A percentile compares a stretch with the other conserved stretches of the same genome.
phyloP scores from a whole-genome alignment of 2,329 filamentous ascomycete genomes.

The Knufia fluminis region DNA sequence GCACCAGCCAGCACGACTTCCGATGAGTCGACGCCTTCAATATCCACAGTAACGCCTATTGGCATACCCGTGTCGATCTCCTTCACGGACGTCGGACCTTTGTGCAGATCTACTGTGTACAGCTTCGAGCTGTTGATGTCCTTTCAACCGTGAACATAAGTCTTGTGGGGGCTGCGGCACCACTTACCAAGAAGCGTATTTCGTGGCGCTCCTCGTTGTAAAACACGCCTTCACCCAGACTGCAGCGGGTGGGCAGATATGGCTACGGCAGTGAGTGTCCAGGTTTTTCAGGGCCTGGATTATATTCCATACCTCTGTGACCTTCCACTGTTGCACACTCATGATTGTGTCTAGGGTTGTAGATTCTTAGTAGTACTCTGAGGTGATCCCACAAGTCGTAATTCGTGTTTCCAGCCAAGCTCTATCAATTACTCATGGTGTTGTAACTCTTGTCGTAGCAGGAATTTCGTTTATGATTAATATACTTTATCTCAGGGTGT shows the following conservation, averaged over 20 bases:
- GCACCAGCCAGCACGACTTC: constrained; percentile 66
- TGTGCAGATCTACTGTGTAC: constrained; percentile 58
- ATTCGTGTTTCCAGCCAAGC: background rate
- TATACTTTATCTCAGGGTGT: background rate
- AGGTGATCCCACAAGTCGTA: background rate
- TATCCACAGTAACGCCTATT: constrained; percentile 67
- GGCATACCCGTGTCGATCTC: constrained; percentile 49
- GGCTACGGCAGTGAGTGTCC: constrained; percentile 24
- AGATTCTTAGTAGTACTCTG: no score
- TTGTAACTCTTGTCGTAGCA: background rate
- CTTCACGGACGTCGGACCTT: constrained; percentile 51
- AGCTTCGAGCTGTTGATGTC: constrained; percentile 73
- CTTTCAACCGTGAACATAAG: constrained; percentile 7
- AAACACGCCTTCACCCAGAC: constrained; percentile 34
- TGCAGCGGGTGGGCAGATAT: constrained; percentile 31
- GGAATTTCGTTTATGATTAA: background rate
- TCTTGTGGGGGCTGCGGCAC: constrained; percentile 61
- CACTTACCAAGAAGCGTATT: constrained; percentile 32
- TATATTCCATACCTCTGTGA: constrained; percentile 32
- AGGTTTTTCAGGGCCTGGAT: constrained; percentile 5
- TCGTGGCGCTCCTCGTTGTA: constrained; percentile 32
- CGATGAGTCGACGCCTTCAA: constrained; percentile 50
- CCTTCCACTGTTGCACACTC: constrained; percentile 36
- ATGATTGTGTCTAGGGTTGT: constrained; percentile 7
- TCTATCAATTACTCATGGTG: background rate